Conservation (phyloP, 2,329 filamentous ascomycete species). For the Trichoderma semiorbis region DNA sequence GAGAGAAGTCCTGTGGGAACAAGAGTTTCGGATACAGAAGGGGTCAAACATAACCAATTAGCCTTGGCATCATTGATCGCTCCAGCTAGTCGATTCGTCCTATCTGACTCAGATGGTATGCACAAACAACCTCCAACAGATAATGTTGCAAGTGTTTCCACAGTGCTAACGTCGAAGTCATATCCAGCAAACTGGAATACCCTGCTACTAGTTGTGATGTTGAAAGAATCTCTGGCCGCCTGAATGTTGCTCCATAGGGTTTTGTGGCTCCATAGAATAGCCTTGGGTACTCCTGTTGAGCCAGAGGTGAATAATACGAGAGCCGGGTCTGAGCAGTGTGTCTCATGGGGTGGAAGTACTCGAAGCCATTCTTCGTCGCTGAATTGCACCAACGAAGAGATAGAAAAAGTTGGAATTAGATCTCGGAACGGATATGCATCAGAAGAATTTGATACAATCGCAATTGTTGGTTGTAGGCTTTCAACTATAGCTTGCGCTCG, state of each 20-base stretch:
- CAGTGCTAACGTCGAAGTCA: slow-evolving; percentile 1
- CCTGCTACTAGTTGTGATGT: background rate
- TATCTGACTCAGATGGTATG: slow-evolving; percentile 7
- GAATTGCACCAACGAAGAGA: background rate
- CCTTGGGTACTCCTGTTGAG: slow-evolving; percentile 49
- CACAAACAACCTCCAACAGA: background rate
- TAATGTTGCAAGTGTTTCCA: background rate
- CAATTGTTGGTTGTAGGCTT: slow-evolving; percentile 19
- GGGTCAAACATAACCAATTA: background rate
- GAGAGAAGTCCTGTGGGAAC: background rate
- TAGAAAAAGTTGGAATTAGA: background rate
- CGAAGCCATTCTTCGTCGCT: background rate
- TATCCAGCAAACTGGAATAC: slow-evolving; percentile 13
- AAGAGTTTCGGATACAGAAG: background rate
- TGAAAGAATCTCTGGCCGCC: background rate
- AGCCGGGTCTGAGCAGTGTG: background rate
- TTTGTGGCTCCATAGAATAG: slow-evolving; percentile 37
- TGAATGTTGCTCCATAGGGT: background rate
- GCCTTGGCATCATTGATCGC: background rate
- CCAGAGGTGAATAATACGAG: slow-evolving; percentile 50
- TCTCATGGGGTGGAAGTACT: background rate
- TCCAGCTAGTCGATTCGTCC: background rate
- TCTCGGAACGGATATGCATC: slow-evolving; percentile 6
- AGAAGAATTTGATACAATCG: slow-evolving; percentile 20
- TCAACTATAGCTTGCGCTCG: slow-evolving; percentile 19